These are phyloP conservation scores for Raphanus sativus DNA, from an alignment of 345 rosid genomes.

Conservation along the genomic window DNA sequence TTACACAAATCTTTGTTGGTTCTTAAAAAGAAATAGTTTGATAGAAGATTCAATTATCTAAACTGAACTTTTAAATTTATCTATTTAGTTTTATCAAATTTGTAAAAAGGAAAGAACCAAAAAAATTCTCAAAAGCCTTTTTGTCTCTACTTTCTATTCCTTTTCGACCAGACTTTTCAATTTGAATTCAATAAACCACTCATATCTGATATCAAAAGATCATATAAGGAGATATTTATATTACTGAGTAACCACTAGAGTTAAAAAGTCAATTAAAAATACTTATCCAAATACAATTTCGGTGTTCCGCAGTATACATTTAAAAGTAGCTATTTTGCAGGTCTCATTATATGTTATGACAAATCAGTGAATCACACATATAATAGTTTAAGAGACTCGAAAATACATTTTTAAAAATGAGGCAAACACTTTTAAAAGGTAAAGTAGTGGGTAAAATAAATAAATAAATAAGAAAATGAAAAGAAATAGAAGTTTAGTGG, in stretches of 20 bases:
- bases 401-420: background rate
- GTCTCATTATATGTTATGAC: background rate
- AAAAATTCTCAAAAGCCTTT: no score
- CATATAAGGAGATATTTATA: background rate
- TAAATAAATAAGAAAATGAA: background rate
- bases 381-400: background rate
- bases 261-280: background rate
- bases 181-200: no score
- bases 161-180: no score
- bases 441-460: slow-evolving; percentile 12
- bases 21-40: no score
- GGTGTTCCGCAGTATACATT: background rate
- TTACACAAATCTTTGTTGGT: no score
- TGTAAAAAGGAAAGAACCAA: no score
- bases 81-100: no score
- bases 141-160: no score
- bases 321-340: background rate
- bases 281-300: background rate
- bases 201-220: background rate
- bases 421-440: slow-evolving; percentile 2
- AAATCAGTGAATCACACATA: background rate
- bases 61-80: no score
- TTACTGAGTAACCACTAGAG: background rate
- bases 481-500: slow-evolving; percentile 1
- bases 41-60: no score